phyloP scores from a whole-genome alignment of 1,284 basidiomycete genomes.

The Cystobasidiaceae sp. region DNA sequence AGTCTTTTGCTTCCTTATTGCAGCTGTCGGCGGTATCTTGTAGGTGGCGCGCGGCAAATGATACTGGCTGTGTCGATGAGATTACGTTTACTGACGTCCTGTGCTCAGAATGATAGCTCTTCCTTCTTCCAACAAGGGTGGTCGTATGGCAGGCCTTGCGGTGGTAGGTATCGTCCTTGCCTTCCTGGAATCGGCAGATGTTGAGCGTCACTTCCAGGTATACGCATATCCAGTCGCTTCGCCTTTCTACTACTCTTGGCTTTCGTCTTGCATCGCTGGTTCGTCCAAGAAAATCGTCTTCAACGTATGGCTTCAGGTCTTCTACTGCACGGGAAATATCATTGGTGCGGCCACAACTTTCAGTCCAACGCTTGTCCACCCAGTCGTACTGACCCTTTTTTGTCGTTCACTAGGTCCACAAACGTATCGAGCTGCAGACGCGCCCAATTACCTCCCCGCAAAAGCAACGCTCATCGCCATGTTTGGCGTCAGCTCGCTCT shows the following conservation, averaged over 20 bases:
- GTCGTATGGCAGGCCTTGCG: background rate
- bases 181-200: conserved; percentile 29
- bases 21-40: background rate
- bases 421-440: conserved; percentile 38
- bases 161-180: background rate
- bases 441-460: conserved; percentile 39
- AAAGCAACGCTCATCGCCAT: conserved; percentile 42
- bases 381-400: background rate
- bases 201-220: background rate
- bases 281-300: conserved; percentile 43
- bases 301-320: conserved; percentile 41
- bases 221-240: background rate
- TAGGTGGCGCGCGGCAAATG: background rate
- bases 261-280: conserved; percentile 35
- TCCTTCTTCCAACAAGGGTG: background rate
- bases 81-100: no score
- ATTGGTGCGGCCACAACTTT: conserved; percentile 33
- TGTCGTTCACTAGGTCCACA: conserved; percentile 38
- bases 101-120: background rate
- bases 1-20: background rate
- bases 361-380: background rate
- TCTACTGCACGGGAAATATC: conserved; percentile 43
- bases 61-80: background rate
- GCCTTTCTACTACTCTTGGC: conserved; percentile 26
- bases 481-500: conserved; percentile 38